Conservation (phyloP, 2,329 filamentous ascomycete species). For the Phialocephala subalpina region DNA sequence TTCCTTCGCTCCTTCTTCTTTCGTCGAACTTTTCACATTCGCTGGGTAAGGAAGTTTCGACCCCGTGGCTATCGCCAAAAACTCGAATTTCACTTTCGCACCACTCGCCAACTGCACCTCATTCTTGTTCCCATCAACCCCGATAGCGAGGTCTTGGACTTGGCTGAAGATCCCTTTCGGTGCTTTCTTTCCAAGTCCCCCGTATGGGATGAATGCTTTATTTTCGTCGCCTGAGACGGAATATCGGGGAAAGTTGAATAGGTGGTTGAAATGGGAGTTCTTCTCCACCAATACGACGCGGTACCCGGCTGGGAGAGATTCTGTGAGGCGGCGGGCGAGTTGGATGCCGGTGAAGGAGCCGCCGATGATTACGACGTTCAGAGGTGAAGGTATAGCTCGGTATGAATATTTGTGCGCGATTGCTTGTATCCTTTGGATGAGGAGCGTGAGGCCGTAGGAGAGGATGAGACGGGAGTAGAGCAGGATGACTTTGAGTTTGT, state of each 20-base stretch:
- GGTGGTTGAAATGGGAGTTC: conserved; percentile 59
- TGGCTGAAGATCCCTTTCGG: conserved; percentile 45
- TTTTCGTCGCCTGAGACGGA: conserved; percentile 53
- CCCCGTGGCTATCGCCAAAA: conserved; percentile 54
- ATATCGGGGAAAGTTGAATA: conserved; percentile 57
- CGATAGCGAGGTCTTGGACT: conserved; percentile 43
- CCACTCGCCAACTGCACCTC: conserved; percentile 46
- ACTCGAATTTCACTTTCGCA: conserved; percentile 49
- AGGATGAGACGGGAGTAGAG: neutral
- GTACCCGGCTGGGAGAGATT: conserved; percentile 52
- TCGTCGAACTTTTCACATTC: conserved; percentile 42
- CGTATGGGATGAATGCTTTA: conserved; percentile 59
- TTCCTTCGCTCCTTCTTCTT: conserved; percentile 42
- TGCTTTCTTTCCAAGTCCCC: conserved; percentile 37
- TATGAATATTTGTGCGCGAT: conserved; percentile 31
- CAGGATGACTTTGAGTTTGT: neutral
- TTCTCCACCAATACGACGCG: conserved; percentile 57
- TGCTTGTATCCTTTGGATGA: conserved; percentile 23
- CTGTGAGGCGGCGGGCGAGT: conserved; percentile 46
- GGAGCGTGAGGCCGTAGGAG: neutral
- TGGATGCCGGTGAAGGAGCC: conserved; percentile 53
- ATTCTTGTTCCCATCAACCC: conserved; percentile 38
- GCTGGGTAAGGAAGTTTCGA: conserved; percentile 44
- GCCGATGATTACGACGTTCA: conserved; percentile 52
- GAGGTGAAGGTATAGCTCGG: conserved; percentile 8